These are phyloP conservation scores for Candida loeiensis DNA, from an alignment of 805 yeast genomes.

Conservation along the genomic window DNA sequence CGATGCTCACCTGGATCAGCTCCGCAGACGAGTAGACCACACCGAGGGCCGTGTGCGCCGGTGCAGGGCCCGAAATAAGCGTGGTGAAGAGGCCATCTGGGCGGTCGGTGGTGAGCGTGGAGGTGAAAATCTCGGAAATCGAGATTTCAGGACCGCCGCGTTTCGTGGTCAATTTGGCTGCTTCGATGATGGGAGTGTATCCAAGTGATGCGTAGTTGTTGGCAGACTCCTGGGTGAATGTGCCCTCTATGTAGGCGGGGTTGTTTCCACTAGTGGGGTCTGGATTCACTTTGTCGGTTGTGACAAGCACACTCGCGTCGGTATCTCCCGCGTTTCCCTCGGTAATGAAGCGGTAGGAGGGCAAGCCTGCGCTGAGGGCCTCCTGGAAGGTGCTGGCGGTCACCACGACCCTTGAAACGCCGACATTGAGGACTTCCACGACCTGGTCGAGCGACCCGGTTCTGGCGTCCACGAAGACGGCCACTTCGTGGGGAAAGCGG, in stretches of 20 bases:
- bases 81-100: conserved; percentile 83
- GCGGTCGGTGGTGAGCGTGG: conserved; percentile 72
- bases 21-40: conserved; percentile 85
- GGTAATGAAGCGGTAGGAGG: conserved; percentile 44
- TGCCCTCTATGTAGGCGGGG: conserved; percentile 21
- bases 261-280: conserved; percentile 28
- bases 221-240: conserved; percentile 21
- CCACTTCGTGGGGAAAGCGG: conserved; percentile 28
- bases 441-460: conserved; percentile 34
- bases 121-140: conserved; percentile 44
- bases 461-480: conserved; percentile 31
- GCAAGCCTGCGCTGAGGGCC: conserved; percentile 48
- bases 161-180: conserved; percentile 29
- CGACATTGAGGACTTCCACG: conserved; percentile 53
- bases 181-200: conserved; percentile 31
- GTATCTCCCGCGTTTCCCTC: conserved; percentile 10
- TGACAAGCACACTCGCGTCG: conserved; percentile 19
- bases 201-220: conserved; percentile 29
- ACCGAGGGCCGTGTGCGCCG: conserved; percentile 57
- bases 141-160: conserved; percentile 24
- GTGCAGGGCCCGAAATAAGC: conserved; percentile 69
- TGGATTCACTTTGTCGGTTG: conserved; percentile 16
- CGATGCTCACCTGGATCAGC: conserved; percentile 78
- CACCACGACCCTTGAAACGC: conserved; percentile 49
- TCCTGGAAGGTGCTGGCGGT: conserved; percentile 23